phyloP scores from a whole-genome alignment of 495 filamentous ascomycete species.

The Xylaria telfairii region DNA sequence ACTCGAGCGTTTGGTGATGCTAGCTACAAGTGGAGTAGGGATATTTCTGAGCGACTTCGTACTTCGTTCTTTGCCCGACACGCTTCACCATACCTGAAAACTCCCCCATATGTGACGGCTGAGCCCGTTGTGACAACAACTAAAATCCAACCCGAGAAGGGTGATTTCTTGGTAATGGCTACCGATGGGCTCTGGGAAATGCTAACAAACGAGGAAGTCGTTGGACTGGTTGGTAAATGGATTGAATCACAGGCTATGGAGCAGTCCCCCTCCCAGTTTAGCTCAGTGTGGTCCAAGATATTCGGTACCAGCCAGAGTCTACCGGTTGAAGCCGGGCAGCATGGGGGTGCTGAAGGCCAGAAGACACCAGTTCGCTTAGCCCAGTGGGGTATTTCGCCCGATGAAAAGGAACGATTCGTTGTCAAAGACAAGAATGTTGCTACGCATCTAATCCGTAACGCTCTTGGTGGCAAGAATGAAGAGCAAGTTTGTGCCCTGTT shows the following conservation, averaged over 20 bases:
- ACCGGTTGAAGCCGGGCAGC: conserved; percentile 59
- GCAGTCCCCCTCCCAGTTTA: conserved; percentile 43
- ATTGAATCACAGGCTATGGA: conserved; percentile 73
- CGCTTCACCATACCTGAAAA: conserved; percentile 74
- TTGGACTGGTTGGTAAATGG: conserved; percentile 96
- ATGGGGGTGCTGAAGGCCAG: conserved; percentile 54
- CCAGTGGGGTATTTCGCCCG: conserved; percentile 79
- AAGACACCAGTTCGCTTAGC: conserved; percentile 80
- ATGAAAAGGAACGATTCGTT: conserved; percentile 78
- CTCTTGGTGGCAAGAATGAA: conserved; percentile 88
- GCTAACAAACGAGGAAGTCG: conserved; percentile 97
- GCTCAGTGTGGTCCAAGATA: conserved; percentile 61
- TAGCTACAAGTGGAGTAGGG: conserved; percentile 91
- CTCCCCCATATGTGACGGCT: conserved; percentile 96
- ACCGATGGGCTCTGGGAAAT: conserved; percentile 99
- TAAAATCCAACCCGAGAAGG: conserved; percentile 84
- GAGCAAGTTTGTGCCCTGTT: conserved; percentile 95
- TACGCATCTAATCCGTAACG: conserved; percentile 94
- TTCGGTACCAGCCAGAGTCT: conserved; percentile 61
- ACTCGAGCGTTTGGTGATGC: conserved; percentile 95
- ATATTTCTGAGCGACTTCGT: conserved; percentile 81
- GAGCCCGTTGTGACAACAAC: conserved; percentile 97
- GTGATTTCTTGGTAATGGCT: conserved; percentile 95
- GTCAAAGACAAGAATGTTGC: conserved; percentile 96
- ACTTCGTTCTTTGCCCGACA: conserved; percentile 83